Conservation (phyloP, 2,329 filamentous ascomycete species). For the Microsporum canis region DNA sequence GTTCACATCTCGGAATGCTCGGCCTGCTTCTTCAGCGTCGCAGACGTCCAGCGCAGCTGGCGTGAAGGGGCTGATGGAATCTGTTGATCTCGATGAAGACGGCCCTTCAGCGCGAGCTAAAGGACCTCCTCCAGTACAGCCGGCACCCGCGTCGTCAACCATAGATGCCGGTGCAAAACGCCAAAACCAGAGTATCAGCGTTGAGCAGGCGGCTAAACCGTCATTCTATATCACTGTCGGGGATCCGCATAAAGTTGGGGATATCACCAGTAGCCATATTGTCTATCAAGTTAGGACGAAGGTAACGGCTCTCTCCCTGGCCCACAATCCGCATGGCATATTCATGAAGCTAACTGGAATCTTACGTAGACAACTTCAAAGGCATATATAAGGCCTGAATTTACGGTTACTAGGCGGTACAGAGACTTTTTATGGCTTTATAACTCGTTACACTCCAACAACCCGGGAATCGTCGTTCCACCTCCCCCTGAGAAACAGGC, state of each 20-base stretch:
- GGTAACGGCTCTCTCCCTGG: constrained; percentile 40
- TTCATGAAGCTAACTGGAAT: background rate
- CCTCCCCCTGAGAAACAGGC: constrained; percentile 97
- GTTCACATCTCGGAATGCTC: constrained; percentile 26
- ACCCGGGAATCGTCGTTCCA: constrained; percentile 86
- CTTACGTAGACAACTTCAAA: constrained; percentile 74
- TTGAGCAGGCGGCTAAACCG: constrained; percentile 89
- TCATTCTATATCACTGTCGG: constrained; percentile 83
- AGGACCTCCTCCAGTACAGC: constrained; percentile 50
- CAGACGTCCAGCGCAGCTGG: constrained; percentile 40
- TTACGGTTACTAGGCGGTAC: constrained; percentile 86
- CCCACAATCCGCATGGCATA: background rate
- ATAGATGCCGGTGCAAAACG: constrained; percentile 37
- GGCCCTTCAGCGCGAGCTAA: constrained; percentile 46
- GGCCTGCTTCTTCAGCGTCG: constrained; percentile 30
- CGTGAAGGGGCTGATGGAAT: constrained; percentile 41
- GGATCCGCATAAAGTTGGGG: constrained; percentile 95
- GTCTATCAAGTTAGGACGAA: constrained; percentile 93
- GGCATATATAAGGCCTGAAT: constrained; percentile 84
- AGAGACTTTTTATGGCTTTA: constrained; percentile 98
- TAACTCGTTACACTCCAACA: constrained; percentile 84
- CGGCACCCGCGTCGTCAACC: constrained; percentile 24
- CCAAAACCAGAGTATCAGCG: constrained; percentile 66
- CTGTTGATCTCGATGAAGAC: constrained; percentile 61
- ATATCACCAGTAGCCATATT: constrained; percentile 92